These are phyloP conservation scores for Pyrus hybrid DNA, from an alignment of 331 rosid genomes.

Conservation along the genomic window DNA sequence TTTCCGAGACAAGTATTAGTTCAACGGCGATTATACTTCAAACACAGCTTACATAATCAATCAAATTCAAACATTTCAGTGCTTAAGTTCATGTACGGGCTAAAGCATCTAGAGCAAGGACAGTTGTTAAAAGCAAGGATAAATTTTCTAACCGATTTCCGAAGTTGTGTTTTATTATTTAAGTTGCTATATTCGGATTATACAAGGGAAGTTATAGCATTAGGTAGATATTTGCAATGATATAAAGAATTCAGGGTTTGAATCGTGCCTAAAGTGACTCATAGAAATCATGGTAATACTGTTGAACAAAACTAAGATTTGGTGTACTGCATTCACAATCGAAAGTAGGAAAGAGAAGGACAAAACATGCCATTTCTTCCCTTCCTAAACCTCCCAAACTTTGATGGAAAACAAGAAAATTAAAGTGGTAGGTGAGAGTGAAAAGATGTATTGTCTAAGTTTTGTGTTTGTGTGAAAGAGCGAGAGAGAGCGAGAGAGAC, in stretches of 20 bases:
- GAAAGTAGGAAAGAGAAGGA: neutral
- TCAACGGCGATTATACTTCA: too few species aligned
- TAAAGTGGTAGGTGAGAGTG: neutral
- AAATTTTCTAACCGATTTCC: neutral
- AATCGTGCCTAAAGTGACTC: neutral
- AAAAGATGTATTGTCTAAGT: neutral
- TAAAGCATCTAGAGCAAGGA: neutral
- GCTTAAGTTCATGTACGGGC: neutral
- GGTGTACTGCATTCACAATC: neutral
- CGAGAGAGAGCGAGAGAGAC: neutral
- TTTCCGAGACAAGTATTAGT: neutral
- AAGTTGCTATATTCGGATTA: neutral
- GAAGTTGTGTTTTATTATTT: neutral
- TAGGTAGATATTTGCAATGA: neutral
- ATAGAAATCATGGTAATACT: neutral
- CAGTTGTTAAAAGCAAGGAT: neutral
- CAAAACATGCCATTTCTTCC: neutral
- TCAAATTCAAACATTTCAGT: neutral
- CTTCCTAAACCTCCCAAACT: neutral
- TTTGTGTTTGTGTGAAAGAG: neutral
- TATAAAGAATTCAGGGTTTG: neutral
- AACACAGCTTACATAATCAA: neutral
- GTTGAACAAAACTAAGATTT: neutral
- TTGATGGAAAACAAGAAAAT: neutral
- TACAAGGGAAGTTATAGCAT: neutral